These are phyloP conservation scores for Komagataella pseudopastoris DNA, from an alignment of 805 yeast genomes.

Conservation along the genomic window DNA sequence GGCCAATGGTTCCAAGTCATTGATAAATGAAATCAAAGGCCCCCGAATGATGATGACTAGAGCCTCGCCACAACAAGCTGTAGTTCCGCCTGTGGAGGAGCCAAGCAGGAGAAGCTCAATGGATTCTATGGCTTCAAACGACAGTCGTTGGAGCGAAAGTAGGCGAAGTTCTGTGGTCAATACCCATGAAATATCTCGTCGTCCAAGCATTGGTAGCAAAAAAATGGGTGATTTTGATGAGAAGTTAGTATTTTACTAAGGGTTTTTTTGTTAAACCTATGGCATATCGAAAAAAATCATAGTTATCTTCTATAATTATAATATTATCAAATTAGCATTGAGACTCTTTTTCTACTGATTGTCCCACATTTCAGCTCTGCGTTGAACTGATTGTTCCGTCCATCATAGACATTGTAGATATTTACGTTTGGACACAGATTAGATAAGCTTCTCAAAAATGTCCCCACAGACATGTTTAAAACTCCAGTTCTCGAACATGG, in stretches of 20 bases:
- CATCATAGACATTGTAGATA: neutral
- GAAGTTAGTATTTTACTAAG: neutral
- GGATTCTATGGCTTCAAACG: neutral
- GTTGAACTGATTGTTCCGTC: too few relatives aligned
- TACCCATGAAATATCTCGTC: neutral
- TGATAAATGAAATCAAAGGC: neutral
- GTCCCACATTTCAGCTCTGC: too few relatives aligned
- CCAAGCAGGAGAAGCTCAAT: neutral
- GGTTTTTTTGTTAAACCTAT: neutral
- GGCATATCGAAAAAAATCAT: neutral
- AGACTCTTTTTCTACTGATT: too few relatives aligned
- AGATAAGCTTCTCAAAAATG: neutral
- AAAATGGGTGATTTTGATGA: neutral
- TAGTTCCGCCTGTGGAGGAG: neutral
- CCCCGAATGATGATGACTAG: neutral
- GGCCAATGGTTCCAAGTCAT: neutral
- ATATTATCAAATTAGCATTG: neutral
- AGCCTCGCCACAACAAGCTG: neutral
- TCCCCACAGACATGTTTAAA: neutral
- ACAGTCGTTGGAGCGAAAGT: neutral
- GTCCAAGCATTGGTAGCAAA: neutral
- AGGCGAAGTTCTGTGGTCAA: neutral
- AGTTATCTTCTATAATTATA: neutral
- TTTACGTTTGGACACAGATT: neutral
- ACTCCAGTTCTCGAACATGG: neutral